Evolutionary conservation across 208 protist species (phyloP).

Genomic region (Leishmania lainsoni): DNA sequence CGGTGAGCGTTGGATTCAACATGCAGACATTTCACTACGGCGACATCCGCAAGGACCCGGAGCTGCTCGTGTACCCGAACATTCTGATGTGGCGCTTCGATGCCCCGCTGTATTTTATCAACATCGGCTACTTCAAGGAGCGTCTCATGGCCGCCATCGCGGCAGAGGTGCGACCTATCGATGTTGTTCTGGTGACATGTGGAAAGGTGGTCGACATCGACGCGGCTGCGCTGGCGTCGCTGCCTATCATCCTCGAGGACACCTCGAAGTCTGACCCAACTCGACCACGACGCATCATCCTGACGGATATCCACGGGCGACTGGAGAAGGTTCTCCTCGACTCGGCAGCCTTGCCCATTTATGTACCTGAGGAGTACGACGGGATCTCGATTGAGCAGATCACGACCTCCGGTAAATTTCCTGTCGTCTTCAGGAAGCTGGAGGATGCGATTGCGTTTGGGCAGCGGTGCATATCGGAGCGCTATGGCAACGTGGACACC

Average conservation of each 20-base stretch:
- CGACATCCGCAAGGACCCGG: conserved; percentile 54
- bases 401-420: conserved; percentile 39
- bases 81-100: conserved; percentile 70
- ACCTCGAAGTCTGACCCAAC: conserved; percentile 25
- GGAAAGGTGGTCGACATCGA: conserved; percentile 61
- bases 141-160: conserved; percentile 37
- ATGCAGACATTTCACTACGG: conserved; percentile 51
- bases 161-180: conserved; percentile 50
- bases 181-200: conserved; percentile 56
- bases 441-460: conserved; percentile 49
- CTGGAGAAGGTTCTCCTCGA: conserved; percentile 53
- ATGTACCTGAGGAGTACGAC: conserved; percentile 57
- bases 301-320: conserved; percentile 52
- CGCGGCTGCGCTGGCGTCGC: conserved; percentile 35
- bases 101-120: conserved; percentile 63
- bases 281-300: conserved; percentile 41
- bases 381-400: conserved; percentile 37
- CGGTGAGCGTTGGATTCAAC: conserved; percentile 61
- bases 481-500: conserved; percentile 54
- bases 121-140: conserved; percentile 54
- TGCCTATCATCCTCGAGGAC: conserved; percentile 37
- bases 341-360: conserved; percentile 45
- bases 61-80: conserved; percentile 68
- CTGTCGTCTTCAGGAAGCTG: conserved; percentile 51
- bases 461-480: conserved; percentile 48